Evolutionary conservation across 2,329 filamentous ascomycete species (phyloP).

Genomic region (Nakataea oryzae): DNA sequence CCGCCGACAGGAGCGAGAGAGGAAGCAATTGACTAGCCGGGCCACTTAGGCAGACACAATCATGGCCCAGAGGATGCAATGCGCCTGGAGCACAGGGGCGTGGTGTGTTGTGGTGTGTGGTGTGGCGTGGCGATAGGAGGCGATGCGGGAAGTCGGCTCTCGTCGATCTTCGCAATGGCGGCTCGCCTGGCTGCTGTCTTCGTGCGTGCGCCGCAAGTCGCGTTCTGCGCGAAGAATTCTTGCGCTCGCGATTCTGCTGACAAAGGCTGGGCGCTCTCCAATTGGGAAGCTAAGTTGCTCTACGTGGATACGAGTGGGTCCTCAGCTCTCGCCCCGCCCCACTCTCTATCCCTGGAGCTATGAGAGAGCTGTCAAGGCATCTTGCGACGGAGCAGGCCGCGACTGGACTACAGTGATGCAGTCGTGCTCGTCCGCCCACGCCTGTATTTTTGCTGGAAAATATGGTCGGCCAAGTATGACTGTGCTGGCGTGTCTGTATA

Average conservation of each 20-base stretch:
- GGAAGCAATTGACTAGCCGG: not conserved
- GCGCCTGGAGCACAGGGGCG: not conserved
- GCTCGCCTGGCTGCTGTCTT: not conserved
- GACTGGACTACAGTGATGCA: too few species aligned
- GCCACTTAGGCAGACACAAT: not conserved
- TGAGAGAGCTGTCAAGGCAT: too few species aligned
- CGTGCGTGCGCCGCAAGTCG: constrained; percentile 1
- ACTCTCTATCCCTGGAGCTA: too few species aligned
- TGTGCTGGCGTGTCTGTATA: too few species aligned
- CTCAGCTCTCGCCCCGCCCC: not conserved
- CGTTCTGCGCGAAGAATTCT: constrained; percentile 1
- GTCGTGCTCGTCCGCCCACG: not conserved
- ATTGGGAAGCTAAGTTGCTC: too few species aligned
- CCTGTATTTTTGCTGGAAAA: too few species aligned
- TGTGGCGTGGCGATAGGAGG: not conserved
- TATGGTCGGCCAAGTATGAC: too few species aligned
- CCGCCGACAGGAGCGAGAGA: not conserved
- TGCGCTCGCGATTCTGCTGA: constrained; percentile 1
- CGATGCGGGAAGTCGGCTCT: not conserved
- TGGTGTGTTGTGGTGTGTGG: not conserved
- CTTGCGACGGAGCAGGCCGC: too few species aligned
- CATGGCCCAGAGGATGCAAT: not conserved
- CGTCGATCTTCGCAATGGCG: not conserved
- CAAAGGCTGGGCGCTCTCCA: not conserved
- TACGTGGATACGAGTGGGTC: not conserved